Percentiles rank a stretch among this genome's conserved stretches.
Conservation (phyloP, 495 filamentous ascomycete species). For the Bacidia rubella region DNA sequence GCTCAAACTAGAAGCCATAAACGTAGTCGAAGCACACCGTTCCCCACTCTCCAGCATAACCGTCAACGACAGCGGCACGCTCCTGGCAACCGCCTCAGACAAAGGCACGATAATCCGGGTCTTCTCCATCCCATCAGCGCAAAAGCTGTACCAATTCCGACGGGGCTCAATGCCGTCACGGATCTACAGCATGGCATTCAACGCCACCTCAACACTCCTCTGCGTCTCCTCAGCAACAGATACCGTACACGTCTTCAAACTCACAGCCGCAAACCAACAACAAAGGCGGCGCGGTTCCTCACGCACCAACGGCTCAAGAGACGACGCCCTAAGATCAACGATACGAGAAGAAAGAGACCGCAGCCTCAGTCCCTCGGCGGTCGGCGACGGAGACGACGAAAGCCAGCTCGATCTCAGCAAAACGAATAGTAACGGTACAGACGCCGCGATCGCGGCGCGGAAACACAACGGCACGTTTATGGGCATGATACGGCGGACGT, state of each 20-base stretch:
- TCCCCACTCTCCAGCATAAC: constrained; percentile 84
- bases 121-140: constrained; percentile 75
- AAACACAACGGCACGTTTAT: constrained; percentile 58
- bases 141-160: constrained; percentile 90
- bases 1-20: constrained; percentile 73
- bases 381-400: constrained; percentile 24
- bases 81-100: constrained; percentile 89
- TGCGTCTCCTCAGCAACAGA: constrained; percentile 93
- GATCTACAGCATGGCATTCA: constrained; percentile 99
- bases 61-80: constrained; percentile 81
- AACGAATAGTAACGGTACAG: constrained; percentile 22
- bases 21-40: constrained; percentile 83
- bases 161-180: constrained; percentile 84
- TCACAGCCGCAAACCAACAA: constrained; percentile 31
- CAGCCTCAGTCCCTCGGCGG: constrained; percentile 21
- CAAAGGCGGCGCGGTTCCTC: background rate
- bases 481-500: constrained; percentile 88
- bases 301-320: constrained; percentile 6
- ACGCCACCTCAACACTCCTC: constrained; percentile 79
- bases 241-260: constrained; percentile 92
- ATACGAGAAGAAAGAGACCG: constrained; percentile 27
- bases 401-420: constrained; percentile 19
- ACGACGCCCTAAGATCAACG: constrained; percentile 23
- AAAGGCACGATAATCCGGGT: constrained; percentile 96
- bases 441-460: constrained; percentile 24